Base-by-base conservation (phyloP, 495 filamentous ascomycete genomes). In the Penicillium bialowiezense region DNA sequence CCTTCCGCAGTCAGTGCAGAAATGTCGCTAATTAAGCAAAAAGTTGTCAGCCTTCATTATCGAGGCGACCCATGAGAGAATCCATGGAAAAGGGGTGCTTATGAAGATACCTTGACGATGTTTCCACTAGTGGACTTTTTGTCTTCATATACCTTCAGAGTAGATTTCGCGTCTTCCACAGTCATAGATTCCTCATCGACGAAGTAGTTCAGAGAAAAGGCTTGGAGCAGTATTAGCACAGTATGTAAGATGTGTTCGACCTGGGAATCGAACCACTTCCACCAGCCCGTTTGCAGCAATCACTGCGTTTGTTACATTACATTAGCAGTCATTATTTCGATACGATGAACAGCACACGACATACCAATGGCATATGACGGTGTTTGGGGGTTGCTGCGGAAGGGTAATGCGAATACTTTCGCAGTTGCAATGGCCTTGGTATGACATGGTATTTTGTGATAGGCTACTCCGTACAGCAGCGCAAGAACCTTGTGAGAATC, bases 1-100 rank as follows among this genome's bases (percentile, higher is more conserved):
- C 60, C 64, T 68, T 31, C 62, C 64, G 48, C 62, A 68, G 34
- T 38, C 52, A 7, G 62, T 60, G 29, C 64, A 68, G 44, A 68
- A 68, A 43, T 55, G 19, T 7, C 62, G 58, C 62, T 68, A n/a
- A n/a, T n/a, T n/a, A n/a, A n/a, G n/a, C n/a, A n/a, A n/a, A n/a
- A n/a, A n/a, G n/a, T n/a, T n/a, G n/a, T n/a, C n/a, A n/a, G n/a
- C n/a, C n/a, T n/a, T n/a, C n/a, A n/a, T n/a, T n/a, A n/a, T n/a
- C n/a, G n/a, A n/a, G n/a, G n/a, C n/a, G n/a, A n/a, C n/a, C n/a
- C n/a, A n/a, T n/a, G n/a, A n/a, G n/a, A n/a, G n/a, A n/a, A n/a
- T n/a, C n/a, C n/a, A n/a, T n/a, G n/a, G n/a, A n/a, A n/a, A n/a
- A n/a, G n/a, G 10, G 7, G 18, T n/a, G 38, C 26, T 23, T 5